These are phyloP conservation scores for Neopestalotiopsis sp. DNA, from an alignment of 2,329 filamentous ascomycete species.

Conservation along the genomic window DNA sequence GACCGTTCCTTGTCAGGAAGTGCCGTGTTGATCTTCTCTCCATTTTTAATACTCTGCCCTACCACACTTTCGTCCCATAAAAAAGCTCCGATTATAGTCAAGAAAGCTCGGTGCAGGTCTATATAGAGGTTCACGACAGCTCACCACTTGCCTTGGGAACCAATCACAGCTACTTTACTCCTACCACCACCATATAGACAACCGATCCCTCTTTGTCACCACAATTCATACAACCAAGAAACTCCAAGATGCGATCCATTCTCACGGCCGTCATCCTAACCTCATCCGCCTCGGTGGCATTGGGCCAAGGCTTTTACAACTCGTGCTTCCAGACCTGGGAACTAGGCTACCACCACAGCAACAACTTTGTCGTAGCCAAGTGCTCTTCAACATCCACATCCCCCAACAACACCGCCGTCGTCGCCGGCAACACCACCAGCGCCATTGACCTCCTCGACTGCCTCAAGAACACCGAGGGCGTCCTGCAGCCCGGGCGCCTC, in stretches of 20 bases:
- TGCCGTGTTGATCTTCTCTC: too few relatives aligned
- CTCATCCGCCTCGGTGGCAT: neutral
- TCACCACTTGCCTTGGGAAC: too few relatives aligned
- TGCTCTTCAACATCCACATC: neutral
- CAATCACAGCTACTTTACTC: too few relatives aligned
- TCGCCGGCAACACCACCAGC: neutral
- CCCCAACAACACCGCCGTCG: neutral
- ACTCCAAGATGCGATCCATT: neutral
- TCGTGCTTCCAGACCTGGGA: slow-evolving; percentile 2
- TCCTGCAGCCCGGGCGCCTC: neutral
- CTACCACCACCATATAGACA: too few relatives aligned
- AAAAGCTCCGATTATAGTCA: too few relatives aligned
- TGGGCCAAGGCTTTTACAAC: slow-evolving; percentile 9
- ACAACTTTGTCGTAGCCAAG: slow-evolving; percentile 3
- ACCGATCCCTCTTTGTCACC: neutral
- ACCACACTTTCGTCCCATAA: too few relatives aligned
- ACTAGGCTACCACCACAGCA: slow-evolving; percentile 8
- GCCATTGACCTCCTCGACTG: slow-evolving; percentile 15
- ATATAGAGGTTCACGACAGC: too few relatives aligned
- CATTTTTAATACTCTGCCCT: too few relatives aligned
- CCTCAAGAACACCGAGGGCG: slow-evolving; percentile 12
- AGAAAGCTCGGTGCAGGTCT: too few relatives aligned
- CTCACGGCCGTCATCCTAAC: neutral
- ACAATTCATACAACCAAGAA: neutral
- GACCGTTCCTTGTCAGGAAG: too few relatives aligned